These are phyloP conservation scores for Incumbomyces delicatus DNA, from an alignment of 2,329 filamentous ascomycete genomes.

Conservation along the genomic window DNA sequence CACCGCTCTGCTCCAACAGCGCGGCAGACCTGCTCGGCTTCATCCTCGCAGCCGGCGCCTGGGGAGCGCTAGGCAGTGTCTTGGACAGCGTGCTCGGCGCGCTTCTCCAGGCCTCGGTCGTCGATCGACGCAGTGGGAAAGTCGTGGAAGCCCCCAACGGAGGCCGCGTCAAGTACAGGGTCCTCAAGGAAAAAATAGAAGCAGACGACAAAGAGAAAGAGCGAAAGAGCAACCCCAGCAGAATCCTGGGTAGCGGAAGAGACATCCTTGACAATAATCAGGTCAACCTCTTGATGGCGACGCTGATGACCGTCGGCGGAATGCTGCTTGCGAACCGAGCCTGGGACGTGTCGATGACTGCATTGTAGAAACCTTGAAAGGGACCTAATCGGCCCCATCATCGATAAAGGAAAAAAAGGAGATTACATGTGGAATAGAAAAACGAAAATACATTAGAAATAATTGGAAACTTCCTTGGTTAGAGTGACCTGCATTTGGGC, in stretches of 20 bases:
- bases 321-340: constrained; percentile 48
- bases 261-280: constrained; percentile 88
- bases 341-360: background rate
- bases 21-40: constrained; percentile 43
- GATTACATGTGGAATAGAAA: no score
- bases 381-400: no score
- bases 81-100: constrained; percentile 83
- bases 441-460: no score
- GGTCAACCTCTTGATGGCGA: constrained; percentile 88
- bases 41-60: constrained; percentile 50
- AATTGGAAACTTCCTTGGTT: no score
- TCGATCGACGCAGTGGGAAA: constrained; percentile 73
- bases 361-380: background rate
- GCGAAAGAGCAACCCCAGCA: constrained; percentile 38
- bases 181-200: constrained; percentile 10
- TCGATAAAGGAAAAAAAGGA: no score
- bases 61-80: constrained; percentile 70
- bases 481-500: no score
- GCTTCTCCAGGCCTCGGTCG: constrained; percentile 73
- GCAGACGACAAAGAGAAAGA: background rate
- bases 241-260: constrained; percentile 55
- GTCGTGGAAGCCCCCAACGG: constrained; percentile 82
- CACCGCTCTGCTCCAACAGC: constrained; percentile 46
- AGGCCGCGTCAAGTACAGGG: constrained; percentile 30
- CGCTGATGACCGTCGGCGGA: constrained; percentile 65